phyloP scores from a whole-genome alignment of 768 basidiomycete species.

The Boletus coccyginus region DNA sequence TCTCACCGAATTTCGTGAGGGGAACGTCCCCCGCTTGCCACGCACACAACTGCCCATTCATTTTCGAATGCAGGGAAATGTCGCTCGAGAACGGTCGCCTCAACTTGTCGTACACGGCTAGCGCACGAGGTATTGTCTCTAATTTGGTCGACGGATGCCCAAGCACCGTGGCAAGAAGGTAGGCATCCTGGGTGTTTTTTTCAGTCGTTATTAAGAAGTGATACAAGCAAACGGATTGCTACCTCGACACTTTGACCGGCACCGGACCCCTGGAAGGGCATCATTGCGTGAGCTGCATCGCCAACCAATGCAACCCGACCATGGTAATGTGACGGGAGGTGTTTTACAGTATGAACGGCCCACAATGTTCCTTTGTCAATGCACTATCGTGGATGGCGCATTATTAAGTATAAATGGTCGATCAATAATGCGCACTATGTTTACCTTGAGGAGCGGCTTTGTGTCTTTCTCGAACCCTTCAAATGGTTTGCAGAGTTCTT shows the following conservation, averaged over 20 bases:
- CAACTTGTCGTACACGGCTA: constrained; percentile 48
- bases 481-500: constrained; percentile 47
- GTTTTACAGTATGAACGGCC: constrained; percentile 59
- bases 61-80: constrained; percentile 28
- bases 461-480: constrained; percentile 59
- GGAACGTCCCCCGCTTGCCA: constrained; percentile 22
- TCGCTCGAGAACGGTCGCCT: constrained; percentile 44
- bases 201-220: neutral
- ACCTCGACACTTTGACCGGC: constrained; percentile 45
- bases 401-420: neutral
- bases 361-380: constrained; percentile 52
- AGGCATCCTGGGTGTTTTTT: constrained; percentile 32
- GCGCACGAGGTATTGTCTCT: constrained; percentile 39
- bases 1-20: constrained; percentile 39
- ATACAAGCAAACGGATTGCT: neutral
- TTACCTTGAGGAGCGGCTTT: constrained; percentile 52
- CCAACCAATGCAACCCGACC: constrained; percentile 50
- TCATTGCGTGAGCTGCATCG: constrained; percentile 43
- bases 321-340: constrained; percentile 49
- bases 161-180: constrained; percentile 37
- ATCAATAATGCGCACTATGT: constrained; percentile 6
- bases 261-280: constrained; percentile 44
- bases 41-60: constrained; percentile 13
- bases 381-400: constrained; percentile 37
- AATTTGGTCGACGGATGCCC: constrained; percentile 38